Conservation (phyloP, 805 yeast genomes). For the Blastobotrys parvus region DNA sequence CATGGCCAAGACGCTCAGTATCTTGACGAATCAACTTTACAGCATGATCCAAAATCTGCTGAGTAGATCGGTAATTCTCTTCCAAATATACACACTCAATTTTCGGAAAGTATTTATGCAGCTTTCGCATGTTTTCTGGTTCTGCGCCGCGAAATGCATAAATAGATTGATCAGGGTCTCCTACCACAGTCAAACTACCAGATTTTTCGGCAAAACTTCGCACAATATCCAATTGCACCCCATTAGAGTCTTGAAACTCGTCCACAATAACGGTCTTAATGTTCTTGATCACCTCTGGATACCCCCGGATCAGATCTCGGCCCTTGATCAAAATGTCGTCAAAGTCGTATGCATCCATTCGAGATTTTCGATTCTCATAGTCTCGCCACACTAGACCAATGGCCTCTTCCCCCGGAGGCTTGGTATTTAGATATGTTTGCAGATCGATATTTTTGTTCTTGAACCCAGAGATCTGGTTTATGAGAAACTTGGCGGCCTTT, state of each 20-base stretch:
- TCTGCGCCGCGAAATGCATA: constrained; percentile 83
- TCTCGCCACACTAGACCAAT: background rate
- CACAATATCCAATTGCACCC: constrained; percentile 64
- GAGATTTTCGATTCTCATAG: background rate
- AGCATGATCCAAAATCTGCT: constrained; percentile 54
- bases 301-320: constrained; percentile 37
- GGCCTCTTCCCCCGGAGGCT: background rate
- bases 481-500: background rate
- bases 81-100: constrained; percentile 37
- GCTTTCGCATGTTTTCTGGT: constrained; percentile 50
- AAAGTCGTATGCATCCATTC: constrained; percentile 1
- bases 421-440: background rate
- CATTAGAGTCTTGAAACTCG: constrained; percentile 90
- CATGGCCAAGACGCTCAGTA: constrained; percentile 17
- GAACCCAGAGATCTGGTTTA: background rate
- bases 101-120: constrained; percentile 37
- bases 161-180: constrained; percentile 95
- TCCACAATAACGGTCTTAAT: constrained; percentile 75
- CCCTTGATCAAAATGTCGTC: constrained; percentile 40
- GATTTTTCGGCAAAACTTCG: constrained; percentile 36
- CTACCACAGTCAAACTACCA: constrained; percentile 67
- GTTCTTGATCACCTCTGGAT: constrained; percentile 38
- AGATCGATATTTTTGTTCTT: background rate
- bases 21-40: constrained; percentile 60
- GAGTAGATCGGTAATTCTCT: constrained; percentile 77